Percentiles rank a stretch among this genome's conserved stretches.
These are phyloP conservation scores for Zygosaccharomyces sapae DNA, from an alignment of 1,139 yeast genomes.

Conservation along the genomic window DNA sequence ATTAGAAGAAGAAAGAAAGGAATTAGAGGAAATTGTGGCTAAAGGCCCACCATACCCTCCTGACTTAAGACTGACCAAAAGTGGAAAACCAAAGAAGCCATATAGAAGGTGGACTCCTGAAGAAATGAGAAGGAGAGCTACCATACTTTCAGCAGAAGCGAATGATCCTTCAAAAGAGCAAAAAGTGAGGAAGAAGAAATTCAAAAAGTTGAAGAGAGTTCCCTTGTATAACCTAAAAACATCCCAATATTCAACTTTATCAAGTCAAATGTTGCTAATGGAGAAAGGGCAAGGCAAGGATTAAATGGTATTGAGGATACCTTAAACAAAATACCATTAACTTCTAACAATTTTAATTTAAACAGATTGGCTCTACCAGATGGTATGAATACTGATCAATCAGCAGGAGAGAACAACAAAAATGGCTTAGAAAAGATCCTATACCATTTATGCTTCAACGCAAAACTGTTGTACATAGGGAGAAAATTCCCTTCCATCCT, in stretches of 20 bases:
- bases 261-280: slow-evolving; percentile 14
- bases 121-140: slow-evolving; percentile 28
- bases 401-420: slow-evolving; percentile 3
- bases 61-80: slow-evolving; percentile 33
- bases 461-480: slow-evolving; percentile 31
- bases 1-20: slow-evolving; percentile 26
- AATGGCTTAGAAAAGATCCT: slow-evolving; percentile 4
- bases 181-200: slow-evolving; percentile 22
- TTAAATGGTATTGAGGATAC: slow-evolving; percentile 22
- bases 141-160: slow-evolving; percentile 15
- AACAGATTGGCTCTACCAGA: slow-evolving; percentile 17
- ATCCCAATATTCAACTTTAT: slow-evolving; percentile 30
- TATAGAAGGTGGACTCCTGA: slow-evolving; percentile 35
- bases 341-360: slow-evolving; percentile 10
- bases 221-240: slow-evolving; percentile 28
- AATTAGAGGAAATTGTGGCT: slow-evolving; percentile 33
- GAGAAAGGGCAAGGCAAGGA: slow-evolving; percentile 4
- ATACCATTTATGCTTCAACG: slow-evolving; percentile 5
- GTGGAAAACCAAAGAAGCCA: slow-evolving; percentile 36
- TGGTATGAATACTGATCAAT: slow-evolving; percentile 12
- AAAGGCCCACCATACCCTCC: slow-evolving; percentile 38
- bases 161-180: slow-evolving; percentile 18
- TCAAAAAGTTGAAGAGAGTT: slow-evolving; percentile 21
- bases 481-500: slow-evolving; percentile 35
- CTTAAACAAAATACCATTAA: slow-evolving; percentile 15